Conservation (phyloP, 352 stramenopile species). For the Saprolegnia diclina region DNA sequence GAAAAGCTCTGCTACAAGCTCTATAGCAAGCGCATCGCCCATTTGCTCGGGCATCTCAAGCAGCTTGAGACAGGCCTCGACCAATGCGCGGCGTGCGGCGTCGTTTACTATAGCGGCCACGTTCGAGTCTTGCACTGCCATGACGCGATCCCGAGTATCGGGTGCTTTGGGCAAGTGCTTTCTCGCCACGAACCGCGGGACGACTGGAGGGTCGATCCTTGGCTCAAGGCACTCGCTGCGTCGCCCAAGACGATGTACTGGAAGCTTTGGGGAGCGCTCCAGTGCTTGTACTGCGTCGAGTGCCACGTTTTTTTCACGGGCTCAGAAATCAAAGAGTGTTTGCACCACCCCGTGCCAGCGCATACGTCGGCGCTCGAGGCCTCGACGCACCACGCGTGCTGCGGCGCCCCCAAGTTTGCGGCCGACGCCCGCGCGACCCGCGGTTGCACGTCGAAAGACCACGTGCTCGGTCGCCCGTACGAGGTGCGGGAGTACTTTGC, state of each 20-base stretch:
- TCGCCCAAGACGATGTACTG: slow-evolving; percentile 11
- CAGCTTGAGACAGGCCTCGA: slow-evolving; percentile 29
- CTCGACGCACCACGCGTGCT: slow-evolving; percentile 5
- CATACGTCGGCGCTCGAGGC: neutral
- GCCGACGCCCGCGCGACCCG: neutral
- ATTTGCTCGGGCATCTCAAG: slow-evolving; percentile 39
- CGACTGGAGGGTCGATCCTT: slow-evolving; percentile 44
- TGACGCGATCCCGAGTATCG: slow-evolving; percentile 38
- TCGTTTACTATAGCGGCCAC: slow-evolving; percentile 36
- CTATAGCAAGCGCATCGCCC: slow-evolving; percentile 75
- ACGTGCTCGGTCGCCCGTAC: neutral
- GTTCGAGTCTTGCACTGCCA: slow-evolving; percentile 30
- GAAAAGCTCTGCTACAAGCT: slow-evolving; percentile 85
- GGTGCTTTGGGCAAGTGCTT: slow-evolving; percentile 45
- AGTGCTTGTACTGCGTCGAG: slow-evolving; percentile 11
- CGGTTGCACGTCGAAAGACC: neutral
- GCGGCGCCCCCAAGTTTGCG: slow-evolving; percentile 3
- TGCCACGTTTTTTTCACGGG: slow-evolving; percentile 1
- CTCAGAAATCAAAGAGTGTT: slow-evolving; percentile 14
- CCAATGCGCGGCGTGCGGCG: slow-evolving; percentile 41
- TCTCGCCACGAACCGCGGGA: slow-evolving; percentile 38
- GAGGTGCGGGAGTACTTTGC: too few species aligned
- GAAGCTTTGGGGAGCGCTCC: slow-evolving; percentile 13
- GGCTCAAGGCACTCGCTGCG: slow-evolving; percentile 7
- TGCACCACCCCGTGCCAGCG: neutral